Conservation (phyloP, 2,329 filamentous ascomycete genomes). For the Pseudogymnoascus sp. region DNA sequence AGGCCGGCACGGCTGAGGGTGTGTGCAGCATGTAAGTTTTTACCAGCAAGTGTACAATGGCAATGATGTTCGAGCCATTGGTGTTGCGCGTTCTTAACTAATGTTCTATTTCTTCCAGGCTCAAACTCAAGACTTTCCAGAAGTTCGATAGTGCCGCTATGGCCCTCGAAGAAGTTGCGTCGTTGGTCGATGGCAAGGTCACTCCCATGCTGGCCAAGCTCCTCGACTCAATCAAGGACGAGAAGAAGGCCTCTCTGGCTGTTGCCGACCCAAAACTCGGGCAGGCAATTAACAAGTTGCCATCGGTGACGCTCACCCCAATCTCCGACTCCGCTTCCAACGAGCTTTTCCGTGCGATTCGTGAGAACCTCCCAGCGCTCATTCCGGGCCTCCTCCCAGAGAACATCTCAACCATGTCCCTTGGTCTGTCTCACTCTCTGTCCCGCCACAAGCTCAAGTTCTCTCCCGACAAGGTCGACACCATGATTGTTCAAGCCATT, state of each 20-base stretch:
- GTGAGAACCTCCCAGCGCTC: conserved; percentile 79
- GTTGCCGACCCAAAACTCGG: conserved; percentile 91
- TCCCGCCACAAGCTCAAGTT: conserved; percentile 98
- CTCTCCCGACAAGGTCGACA: conserved; percentile 96
- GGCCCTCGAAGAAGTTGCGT: conserved; percentile 82
- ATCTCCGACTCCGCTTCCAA: conserved; percentile 74
- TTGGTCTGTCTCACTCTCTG: conserved; percentile 94
- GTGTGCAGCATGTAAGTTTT: conserved; percentile 74
- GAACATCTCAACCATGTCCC: conserved; percentile 86
- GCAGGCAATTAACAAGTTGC: conserved; percentile 85
- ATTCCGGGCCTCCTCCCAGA: conserved; percentile 80
- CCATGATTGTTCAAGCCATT: conserved; percentile 98
- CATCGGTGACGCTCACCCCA: conserved; percentile 74
- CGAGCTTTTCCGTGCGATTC: conserved; percentile 91
- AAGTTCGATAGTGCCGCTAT: conserved; percentile 93
- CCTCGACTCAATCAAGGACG: conserved; percentile 85
- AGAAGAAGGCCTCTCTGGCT: conserved; percentile 92
- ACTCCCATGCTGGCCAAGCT: conserved; percentile 76
- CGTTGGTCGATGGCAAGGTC: conserved; percentile 88
- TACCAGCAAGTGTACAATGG: not conserved
- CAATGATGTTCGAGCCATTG: conserved; percentile 3
- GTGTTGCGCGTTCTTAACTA: not conserved
- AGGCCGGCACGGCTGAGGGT: conserved; percentile 73
- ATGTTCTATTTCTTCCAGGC: conserved; percentile 37
- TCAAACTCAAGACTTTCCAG: conserved; percentile 94